A percentile compares a stretch with the other conserved stretches of the same genome.
Conservation (phyloP, 495 filamentous ascomycete genomes). For the Lineolata rhizophorae region DNA sequence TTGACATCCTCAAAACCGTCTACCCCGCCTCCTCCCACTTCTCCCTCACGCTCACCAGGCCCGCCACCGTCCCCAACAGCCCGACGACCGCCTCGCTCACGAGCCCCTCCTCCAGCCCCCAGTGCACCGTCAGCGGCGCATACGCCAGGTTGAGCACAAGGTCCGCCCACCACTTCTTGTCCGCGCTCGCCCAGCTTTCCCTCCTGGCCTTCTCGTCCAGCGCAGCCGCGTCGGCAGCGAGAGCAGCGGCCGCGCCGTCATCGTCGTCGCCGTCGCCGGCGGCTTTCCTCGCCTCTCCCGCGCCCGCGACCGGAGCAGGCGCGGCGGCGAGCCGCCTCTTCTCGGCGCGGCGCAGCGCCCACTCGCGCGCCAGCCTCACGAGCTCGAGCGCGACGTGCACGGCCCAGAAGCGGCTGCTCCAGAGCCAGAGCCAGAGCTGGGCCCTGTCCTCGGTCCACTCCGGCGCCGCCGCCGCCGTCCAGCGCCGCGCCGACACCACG, state of each 20-base stretch:
- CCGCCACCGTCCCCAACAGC: constrained; percentile 40
- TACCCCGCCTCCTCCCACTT: constrained; percentile 30
- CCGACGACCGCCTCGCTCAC: constrained; percentile 37
- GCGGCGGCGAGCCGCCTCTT: no score
- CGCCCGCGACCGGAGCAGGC: no score
- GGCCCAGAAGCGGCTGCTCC: constrained; percentile 65
- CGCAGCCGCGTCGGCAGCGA: no score
- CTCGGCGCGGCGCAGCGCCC: constrained; percentile 17
- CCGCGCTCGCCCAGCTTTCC: constrained; percentile 17
- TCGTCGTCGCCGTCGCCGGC: constrained; percentile 13
- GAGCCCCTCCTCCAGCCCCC: constrained; percentile 50
- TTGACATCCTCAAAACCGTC: no score
- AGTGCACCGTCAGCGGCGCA: constrained; percentile 51
- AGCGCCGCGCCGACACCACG: constrained; percentile 32
- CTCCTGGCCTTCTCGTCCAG: constrained; percentile 15
- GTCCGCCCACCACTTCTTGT: constrained; percentile 17
- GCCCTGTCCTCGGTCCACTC: constrained; percentile 27
- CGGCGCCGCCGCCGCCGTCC: constrained; percentile 24
- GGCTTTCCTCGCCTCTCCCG: no score
- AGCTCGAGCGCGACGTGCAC: constrained; percentile 58
- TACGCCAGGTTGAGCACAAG: constrained; percentile 28
- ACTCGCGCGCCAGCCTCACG: constrained; percentile 33
- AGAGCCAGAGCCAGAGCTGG: constrained; percentile 36
- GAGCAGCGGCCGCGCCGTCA: no score
- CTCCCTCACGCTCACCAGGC: constrained; percentile 42